Evolutionary conservation across 2,329 filamentous ascomycete species (phyloP).

Genomic region (Neopestalotiopsis sp.): DNA sequence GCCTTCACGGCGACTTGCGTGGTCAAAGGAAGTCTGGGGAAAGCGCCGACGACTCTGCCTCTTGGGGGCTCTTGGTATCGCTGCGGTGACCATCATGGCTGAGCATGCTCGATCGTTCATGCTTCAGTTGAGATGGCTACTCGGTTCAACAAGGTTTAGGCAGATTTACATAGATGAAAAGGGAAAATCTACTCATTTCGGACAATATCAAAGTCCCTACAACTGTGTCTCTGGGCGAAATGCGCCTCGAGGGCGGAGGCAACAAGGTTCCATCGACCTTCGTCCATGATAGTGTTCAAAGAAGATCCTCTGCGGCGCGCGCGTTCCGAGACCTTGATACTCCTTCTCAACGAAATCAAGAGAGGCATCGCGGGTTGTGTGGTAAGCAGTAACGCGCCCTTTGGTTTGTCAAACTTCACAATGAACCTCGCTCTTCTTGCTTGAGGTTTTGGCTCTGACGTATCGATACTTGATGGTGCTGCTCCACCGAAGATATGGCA

Average conservation of each 20-base stretch:
- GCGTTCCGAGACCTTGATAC: background rate
- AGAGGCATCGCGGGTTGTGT: background rate
- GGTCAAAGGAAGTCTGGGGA: background rate
- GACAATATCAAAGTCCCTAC: background rate
- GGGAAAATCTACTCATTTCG: background rate
- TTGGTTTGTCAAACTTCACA: background rate
- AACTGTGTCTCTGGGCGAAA: too few species aligned
- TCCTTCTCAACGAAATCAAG: background rate
- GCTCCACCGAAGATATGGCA: background rate
- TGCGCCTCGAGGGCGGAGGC: background rate
- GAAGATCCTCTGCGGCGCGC: too few species aligned
- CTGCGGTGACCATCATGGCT: background rate
- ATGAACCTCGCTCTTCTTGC: background rate
- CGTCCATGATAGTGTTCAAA: background rate
- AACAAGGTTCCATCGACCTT: background rate
- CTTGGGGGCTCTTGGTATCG: background rate
- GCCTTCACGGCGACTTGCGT: background rate
- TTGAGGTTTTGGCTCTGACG: background rate
- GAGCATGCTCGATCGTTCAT: background rate
- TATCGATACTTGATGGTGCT: background rate
- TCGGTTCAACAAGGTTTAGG: background rate
- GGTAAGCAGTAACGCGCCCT: background rate
- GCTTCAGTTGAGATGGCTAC: background rate
- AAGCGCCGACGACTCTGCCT: background rate
- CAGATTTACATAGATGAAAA: background rate